Evolutionary conservation across 495 filamentous ascomycete genomes (phyloP), one percentile per base, ranked within the genome.

Genomic region (Aspergillus olivimuriae): DNA sequence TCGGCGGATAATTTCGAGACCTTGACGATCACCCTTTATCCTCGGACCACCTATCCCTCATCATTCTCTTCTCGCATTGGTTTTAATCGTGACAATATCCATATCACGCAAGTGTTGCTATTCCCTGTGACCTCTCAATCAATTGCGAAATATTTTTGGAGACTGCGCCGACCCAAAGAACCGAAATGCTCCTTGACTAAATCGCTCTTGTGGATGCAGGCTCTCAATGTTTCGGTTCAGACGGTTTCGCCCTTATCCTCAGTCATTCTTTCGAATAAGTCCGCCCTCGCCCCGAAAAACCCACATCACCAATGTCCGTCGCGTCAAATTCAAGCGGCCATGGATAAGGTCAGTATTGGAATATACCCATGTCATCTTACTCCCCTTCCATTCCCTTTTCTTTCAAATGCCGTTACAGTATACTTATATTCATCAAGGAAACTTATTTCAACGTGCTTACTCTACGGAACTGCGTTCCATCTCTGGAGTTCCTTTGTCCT

Each of bases 161-260:
- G n/a, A n/a, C n/a, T n/a, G n/a, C n/a, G n/a, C n/a, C n/a, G n/a
- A 28, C 18, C 23, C 23, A 41, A 34, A 18, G 14, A 34, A 2
- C 14, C 15, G 43, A 51, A 16, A 43, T 48, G 48, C 41, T 44
- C 39, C 16, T 16, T 44, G 28, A 44, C 47, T 45, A 22, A 48
- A 10, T 43, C 32, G 28, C 21, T 39, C 26, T 21, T 33, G 31
- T 43, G 38, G 34, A 48, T 56, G 52, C 39, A 26, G 52, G 40
- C 43, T 62, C 46, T 52, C 59, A 66, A 71, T 71, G 68, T 56
- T 61, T 49, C 57, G 55, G 41, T 40, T 64, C 49, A 60, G 61
- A 36, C 57, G 57, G 26, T 34, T 66, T 22, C 42, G 66, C 43
- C 58, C 55, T 52, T 53, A 49, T 46, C 28, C 50, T 48, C 56